phyloP scores from a whole-genome alignment of 495 filamentous ascomycete genomes.

The Filosporella fistucella region DNA sequence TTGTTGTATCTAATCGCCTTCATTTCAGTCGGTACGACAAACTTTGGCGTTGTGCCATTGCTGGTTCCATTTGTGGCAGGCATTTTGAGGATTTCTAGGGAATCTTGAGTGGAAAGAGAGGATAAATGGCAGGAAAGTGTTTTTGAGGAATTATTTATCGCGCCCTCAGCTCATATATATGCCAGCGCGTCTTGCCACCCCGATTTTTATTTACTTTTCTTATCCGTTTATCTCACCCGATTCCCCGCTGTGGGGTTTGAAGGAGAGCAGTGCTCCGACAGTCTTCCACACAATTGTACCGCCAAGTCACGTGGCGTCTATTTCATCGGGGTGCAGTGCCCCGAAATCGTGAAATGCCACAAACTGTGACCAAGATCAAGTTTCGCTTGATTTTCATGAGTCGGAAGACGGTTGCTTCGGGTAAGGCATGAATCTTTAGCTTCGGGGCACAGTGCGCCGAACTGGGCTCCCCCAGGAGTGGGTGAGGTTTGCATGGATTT shows the following conservation, averaged over 20 bases:
- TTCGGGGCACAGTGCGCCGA: neutral
- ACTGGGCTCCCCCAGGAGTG: too few relatives aligned
- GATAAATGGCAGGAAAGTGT: neutral
- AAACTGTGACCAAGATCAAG: too few relatives aligned
- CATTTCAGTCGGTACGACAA: conserved; percentile 8
- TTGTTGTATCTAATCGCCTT: conserved; percentile 11
- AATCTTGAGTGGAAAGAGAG: neutral
- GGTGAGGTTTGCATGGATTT: too few relatives aligned
- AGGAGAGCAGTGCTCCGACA: conserved; percentile 1
- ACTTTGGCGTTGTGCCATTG: conserved; percentile 6
- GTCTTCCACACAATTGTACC: too few relatives aligned
- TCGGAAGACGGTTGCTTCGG: neutral
- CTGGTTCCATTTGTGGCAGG: conserved; percentile 1
- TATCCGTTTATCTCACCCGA: neutral
- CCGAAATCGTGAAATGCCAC: too few relatives aligned
- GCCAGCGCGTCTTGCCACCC: neutral
- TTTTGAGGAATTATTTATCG: neutral
- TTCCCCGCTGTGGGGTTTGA: neutral
- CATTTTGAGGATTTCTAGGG: neutral
- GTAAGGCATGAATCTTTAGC: neutral
- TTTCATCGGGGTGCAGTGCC: too few relatives aligned
- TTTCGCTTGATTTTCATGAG: neutral
- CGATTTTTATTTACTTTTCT: neutral
- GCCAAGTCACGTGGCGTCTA: too few relatives aligned
- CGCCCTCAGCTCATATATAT: neutral